A percentile compares a stretch with the other conserved stretches of the same genome.
These are phyloP conservation scores for Shiraia sp. DNA, from an alignment of 2,329 filamentous ascomycete species.

Conservation along the genomic window DNA sequence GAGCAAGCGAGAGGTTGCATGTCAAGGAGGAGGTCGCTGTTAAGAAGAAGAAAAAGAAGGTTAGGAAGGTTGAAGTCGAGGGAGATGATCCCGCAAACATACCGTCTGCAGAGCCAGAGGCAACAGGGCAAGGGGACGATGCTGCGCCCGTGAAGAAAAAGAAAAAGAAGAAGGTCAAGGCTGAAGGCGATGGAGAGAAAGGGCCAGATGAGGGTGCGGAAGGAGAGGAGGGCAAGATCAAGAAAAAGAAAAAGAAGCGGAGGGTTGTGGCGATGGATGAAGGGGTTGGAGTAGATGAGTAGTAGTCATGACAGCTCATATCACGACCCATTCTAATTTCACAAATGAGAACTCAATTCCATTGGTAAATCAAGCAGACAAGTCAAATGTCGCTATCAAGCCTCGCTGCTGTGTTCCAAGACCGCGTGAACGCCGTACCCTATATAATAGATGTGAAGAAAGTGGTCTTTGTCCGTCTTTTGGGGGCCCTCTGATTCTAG, in stretches of 20 bases:
- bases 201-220: conserved; percentile 14
- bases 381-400: conserved; percentile 1
- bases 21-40: conserved; percentile 70
- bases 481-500: too few relatives aligned
- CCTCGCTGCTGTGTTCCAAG: neutral
- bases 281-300: conserved; percentile 13
- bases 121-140: conserved; percentile 10
- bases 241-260: conserved; percentile 50
- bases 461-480: too few relatives aligned
- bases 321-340: neutral
- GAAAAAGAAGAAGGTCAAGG: conserved; percentile 50
- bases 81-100: conserved; percentile 59
- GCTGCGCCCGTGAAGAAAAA: conserved; percentile 36
- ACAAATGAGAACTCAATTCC: conserved; percentile 3
- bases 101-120: conserved; percentile 17
- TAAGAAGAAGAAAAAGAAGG: conserved; percentile 61
- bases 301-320: neutral
- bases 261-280: conserved; percentile 41
- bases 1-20: conserved; percentile 74
- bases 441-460: too few relatives aligned
- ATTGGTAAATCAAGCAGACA: conserved; percentile 3
- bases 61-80: conserved; percentile 53
- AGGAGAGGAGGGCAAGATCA: conserved; percentile 36
- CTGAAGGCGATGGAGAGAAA: conserved; percentile 18
- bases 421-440: conserved; percentile 7